These are phyloP conservation scores for Aspergillus quadricinctus DNA, from an alignment of 2,329 filamentous ascomycete species.

Conservation along the genomic window DNA sequence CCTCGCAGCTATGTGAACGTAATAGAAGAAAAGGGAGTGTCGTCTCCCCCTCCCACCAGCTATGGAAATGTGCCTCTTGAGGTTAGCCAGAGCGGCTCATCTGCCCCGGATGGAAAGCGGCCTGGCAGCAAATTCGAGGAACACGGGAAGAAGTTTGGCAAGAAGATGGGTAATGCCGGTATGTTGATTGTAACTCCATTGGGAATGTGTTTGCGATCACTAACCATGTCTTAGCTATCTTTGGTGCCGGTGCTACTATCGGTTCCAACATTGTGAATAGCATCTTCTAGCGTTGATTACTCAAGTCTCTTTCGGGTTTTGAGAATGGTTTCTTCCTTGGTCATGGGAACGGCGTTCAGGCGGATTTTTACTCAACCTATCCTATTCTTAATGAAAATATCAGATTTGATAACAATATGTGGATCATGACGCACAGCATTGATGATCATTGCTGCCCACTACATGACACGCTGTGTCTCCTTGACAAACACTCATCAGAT, in stretches of 20 bases:
- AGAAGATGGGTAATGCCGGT: constrained; percentile 76
- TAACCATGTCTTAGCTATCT: constrained; percentile 59
- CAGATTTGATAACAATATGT: neutral
- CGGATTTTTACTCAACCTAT: neutral
- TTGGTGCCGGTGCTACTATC: constrained; percentile 87
- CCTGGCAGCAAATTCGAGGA: constrained; percentile 61
- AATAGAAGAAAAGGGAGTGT: constrained; percentile 57
- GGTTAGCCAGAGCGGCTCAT: constrained; percentile 56
- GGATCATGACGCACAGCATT: neutral
- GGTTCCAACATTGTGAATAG: constrained; percentile 86
- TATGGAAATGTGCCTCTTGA: constrained; percentile 69
- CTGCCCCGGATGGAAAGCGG: constrained; percentile 39
- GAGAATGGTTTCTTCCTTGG: neutral
- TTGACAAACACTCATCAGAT: no score
- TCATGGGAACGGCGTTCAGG: neutral
- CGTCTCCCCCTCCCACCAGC: constrained; percentile 36
- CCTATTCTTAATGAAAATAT: neutral
- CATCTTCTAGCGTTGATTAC: constrained; percentile 61
- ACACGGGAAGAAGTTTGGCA: constrained; percentile 90
- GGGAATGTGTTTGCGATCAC: constrained; percentile 2
- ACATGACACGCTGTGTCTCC: no score
- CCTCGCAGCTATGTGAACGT: constrained; percentile 81
- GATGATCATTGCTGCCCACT: neutral
- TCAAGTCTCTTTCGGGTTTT: neutral
- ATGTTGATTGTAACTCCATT: constrained; percentile 19